These are phyloP conservation scores for Beauveria sp. DNA, from an alignment of 2,329 filamentous ascomycete genomes.

Conservation along the genomic window DNA sequence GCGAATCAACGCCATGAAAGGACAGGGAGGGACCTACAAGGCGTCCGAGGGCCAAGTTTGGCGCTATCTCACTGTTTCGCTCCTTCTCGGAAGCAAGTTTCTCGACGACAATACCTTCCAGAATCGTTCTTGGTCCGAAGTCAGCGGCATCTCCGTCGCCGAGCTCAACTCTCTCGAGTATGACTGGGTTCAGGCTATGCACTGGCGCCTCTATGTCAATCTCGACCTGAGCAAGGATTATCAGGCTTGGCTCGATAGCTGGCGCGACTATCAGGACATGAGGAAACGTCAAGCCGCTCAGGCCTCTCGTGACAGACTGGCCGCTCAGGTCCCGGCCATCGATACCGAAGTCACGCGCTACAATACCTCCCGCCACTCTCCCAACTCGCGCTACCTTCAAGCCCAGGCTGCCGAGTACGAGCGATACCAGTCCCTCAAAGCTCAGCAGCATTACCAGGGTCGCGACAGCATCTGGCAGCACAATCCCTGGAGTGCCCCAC, in stretches of 20 bases:
- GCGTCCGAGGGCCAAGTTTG: conserved; percentile 68
- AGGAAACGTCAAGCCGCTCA: conserved; percentile 47
- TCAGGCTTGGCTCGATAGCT: conserved; percentile 54
- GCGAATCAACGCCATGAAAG: conserved; percentile 67
- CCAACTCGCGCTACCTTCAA: conserved; percentile 40
- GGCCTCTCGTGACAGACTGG: conserved; percentile 42
- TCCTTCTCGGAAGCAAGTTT: conserved; percentile 90
- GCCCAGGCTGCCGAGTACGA: conserved; percentile 50
- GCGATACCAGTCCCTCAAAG: conserved; percentile 38
- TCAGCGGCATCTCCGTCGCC: conserved; percentile 77
- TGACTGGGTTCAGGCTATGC: conserved; percentile 77
- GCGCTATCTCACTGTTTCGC: conserved; percentile 75
- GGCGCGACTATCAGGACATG: conserved; percentile 48
- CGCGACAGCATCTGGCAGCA: conserved; percentile 39
- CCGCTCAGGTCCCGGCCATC: conserved; percentile 40
- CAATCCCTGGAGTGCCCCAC: conserved; percentile 40
- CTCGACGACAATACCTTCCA: conserved; percentile 96
- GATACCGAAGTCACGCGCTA: conserved; percentile 35
- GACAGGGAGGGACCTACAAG: conserved; percentile 41
- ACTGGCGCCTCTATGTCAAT: conserved; percentile 82
- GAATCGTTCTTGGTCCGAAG: conserved; percentile 93
- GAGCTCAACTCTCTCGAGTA: conserved; percentile 82
- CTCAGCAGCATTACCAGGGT: conserved; percentile 34
- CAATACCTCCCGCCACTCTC: conserved; percentile 30
- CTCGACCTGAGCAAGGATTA: conserved; percentile 68